phyloP scores from a whole-genome alignment of 129 eudicot genomes.

The Mikania micrantha region DNA sequence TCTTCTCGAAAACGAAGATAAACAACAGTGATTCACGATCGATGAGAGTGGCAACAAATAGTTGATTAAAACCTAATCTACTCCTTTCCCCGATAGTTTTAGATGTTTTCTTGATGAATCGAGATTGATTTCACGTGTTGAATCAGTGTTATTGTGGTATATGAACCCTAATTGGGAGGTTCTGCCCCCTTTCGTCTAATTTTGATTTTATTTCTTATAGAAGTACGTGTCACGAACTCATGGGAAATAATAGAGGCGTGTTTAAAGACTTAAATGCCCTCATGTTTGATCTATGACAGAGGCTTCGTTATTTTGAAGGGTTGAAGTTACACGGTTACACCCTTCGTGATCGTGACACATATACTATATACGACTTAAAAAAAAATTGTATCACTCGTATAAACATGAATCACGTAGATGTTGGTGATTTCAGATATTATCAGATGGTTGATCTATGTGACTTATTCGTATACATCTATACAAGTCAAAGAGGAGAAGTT shows the following conservation, averaged over 20 bases:
- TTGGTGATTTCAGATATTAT: too few relatives aligned
- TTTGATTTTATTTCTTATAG: neutral
- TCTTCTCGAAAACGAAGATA: neutral
- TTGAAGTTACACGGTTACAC: too few relatives aligned
- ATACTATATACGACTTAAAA: too few relatives aligned
- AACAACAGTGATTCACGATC: neutral
- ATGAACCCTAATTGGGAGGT: slow-evolving; percentile 29
- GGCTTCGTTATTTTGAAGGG: too few relatives aligned
- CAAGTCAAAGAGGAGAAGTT: too few relatives aligned
- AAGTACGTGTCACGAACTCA: slow-evolving; percentile 18
- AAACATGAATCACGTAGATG: too few relatives aligned
- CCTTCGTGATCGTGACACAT: too few relatives aligned
- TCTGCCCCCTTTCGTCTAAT: slow-evolving; percentile 26
- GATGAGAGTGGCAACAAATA: neutral
- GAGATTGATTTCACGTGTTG: slow-evolving; percentile 1
- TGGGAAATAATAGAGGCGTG: slow-evolving; percentile 10
- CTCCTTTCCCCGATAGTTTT: neutral
- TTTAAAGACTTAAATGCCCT: slow-evolving; percentile 18
- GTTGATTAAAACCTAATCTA: neutral
- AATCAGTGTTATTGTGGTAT: neutral
- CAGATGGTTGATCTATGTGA: too few relatives aligned
- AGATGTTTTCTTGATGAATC: neutral
- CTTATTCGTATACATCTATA: too few relatives aligned
- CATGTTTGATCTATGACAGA: too few relatives aligned
- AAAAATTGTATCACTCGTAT: too few relatives aligned